phyloP scores from a whole-genome alignment of 1,139 yeast species.

The Wickerhamomyces sp. region DNA sequence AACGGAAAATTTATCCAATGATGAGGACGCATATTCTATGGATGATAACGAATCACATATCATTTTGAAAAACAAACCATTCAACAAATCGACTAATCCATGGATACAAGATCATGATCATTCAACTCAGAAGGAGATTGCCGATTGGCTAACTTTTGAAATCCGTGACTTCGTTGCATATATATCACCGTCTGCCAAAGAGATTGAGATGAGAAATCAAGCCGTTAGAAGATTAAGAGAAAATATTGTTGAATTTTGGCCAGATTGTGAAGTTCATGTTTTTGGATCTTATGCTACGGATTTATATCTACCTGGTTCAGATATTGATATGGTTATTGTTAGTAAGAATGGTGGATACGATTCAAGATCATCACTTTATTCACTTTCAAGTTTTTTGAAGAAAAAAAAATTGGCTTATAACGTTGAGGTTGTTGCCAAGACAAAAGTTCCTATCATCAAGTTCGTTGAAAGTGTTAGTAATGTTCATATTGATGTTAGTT shows the following conservation, averaged over 20 bases:
- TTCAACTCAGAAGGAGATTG: conserved; percentile 66
- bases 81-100: conserved; percentile 48
- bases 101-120: conserved; percentile 80
- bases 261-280: conserved; percentile 74
- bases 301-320: conserved; percentile 90
- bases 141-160: conserved; percentile 86
- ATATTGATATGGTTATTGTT: conserved; percentile 88
- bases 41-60: conserved; percentile 24
- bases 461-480: conserved; percentile 71
- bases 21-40: conserved; percentile 32
- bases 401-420: conserved; percentile 58
- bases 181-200: conserved; percentile 79
- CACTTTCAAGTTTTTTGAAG: conserved; percentile 67
- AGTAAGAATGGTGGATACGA: conserved; percentile 65
- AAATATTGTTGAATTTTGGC: conserved; percentile 65
- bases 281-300: conserved; percentile 97
- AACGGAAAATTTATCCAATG: conserved; percentile 25
- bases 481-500: conserved; percentile 85
- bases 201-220: conserved; percentile 62
- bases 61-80: conserved; percentile 11
- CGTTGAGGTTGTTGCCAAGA: conserved; percentile 84
- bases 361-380: conserved; percentile 62
- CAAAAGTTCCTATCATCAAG: conserved; percentile 94
- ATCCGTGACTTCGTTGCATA: conserved; percentile 82
- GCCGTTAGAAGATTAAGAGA: conserved; percentile 58